Evolutionary conservation across 148 eudicot species (phyloP), one percentile per base, ranked within the genome.

Genomic region (Chenopodium formosanum): DNA sequence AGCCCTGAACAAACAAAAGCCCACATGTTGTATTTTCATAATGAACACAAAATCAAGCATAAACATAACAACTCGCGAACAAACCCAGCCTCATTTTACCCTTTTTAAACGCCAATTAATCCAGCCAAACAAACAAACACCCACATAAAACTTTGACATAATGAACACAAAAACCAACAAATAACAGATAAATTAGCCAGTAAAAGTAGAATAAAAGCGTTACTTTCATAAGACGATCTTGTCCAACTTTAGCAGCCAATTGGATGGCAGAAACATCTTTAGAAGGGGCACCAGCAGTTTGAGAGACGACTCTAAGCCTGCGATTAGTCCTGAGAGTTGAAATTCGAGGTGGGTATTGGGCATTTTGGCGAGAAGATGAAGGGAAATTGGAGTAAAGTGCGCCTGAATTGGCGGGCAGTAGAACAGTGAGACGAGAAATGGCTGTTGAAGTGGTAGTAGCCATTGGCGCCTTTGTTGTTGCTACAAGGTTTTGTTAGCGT

Each of bases 171-270:
- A 60, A 75, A 32, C n/a, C 25, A 8, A 37, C 40, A 11, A 25
- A 25, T 37, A 37, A 37, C 44, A 5, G 25, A 37, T 37, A 37
- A 37, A 37, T 37, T 37, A 37, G 6, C 44, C 44, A 37, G 6
- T 7, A 37, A 6, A 37, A 6, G 5, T 37, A 6, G 44, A 6
- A 62, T 25, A 52, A 4, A 32, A 63, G 7, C 37, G 31, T 34
- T 47, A 88, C 97, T 91, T 93, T 94, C 81, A 81, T 82, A 11
- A 94, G 90, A 79, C 97, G 97, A 66, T 92, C 92, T 81, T 89
- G 88, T 73, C 97, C 97, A 31, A 31, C 89, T 70, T 37, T 37
- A 37, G 44, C 44, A 37, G 44, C 44, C 5, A 37, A 37, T 37
- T 80, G 79, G 23, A 70, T 79, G 27, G 86, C 85, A 13, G 83